Base-by-base conservation (phyloP, 2,329 filamentous ascomycete species). In the Aureobasidium uvarum region DNA sequence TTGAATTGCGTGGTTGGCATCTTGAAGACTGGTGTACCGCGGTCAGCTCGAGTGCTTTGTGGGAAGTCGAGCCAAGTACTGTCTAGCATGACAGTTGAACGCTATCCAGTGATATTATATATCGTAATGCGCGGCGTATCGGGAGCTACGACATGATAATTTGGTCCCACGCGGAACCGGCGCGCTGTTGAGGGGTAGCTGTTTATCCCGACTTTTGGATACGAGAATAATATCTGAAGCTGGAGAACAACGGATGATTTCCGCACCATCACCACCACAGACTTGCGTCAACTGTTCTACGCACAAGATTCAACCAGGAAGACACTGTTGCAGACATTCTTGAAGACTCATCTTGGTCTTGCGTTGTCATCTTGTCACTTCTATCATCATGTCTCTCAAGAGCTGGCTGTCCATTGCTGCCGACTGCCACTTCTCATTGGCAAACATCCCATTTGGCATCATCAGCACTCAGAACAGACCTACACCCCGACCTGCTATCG, bases 371-470 rank as follows among this genome's bases (percentile, higher is more conserved):
- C 14, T 55, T 41, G 52, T n/a, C 18, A 36, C 41, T 38, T 51
- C 48, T 20, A 36, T 18, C n/a, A 60, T 18, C 43, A 77, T 77
- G 75, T 68, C 74, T 20, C 67, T 76, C 71, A 70, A 75, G 70
- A 87, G 84, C 63, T 88, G 86, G 86, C 79, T 89, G 64, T 76
- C 76, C 58, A 86, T 89, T 66, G 83, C 86, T 54, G 78, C 80
- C 62, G 79, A 81, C 65, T 88, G 84, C 65, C 86, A 87, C 72
- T 92, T 92, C 77, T 91, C 90, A 10, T 79, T 94, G 60, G 86
- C 88, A 72, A 95, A 95, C 74, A 88, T 95, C 63, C 91, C 91
- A 1, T 94, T 94, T 72, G 91, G 91, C 72, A 87, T 95, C 79
- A 90, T 95, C 73, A 89, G 86, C 36, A 89, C 88, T 0, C 69